Base-by-base conservation (phyloP, 352 stramenopile genomes). In the Phytophthora fragariae region DNA sequence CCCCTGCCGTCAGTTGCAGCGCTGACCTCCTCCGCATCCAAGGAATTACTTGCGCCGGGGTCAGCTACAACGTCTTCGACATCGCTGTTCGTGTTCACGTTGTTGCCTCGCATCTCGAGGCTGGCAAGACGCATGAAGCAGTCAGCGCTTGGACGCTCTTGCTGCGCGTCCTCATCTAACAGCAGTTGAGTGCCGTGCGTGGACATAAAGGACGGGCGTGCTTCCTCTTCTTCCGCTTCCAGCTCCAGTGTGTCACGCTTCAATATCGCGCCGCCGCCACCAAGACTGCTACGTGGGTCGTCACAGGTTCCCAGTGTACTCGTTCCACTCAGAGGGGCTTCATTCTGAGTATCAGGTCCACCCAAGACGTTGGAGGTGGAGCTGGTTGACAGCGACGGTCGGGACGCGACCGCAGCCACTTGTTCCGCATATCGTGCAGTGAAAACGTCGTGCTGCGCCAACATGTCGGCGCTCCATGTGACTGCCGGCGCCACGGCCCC, bases 91-190 rank as follows among this genome's bases (percentile, higher is more conserved):
- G 66, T 73, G 35, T 41, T 41, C 10, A 41, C 35, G 54, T 78
- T 75, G 59, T 70, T 72, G 31, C 66, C 80, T 44, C 86, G 81
- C 55, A 93, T 82, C 64, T 86, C 83, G 11, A 79, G 73, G 52
- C 75, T 92, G 31, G 89, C 89, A 21, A 94, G 77, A 15, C 89
- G 83, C 85, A 96, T 96, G 74, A 84, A 96, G 15, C 80, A 82
- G 50, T 96, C 89, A 11, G 87, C 83, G 53, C 84, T 96, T 9
- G 80, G 83, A 14, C 74, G 74, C 39, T 76, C 70, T 35, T 80
- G 73, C 31, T 81, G 77, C 31, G 44, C 65, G 71, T 84, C 74
- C 19, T 84, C 77, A 2, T 79, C 70, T 33, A 80, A 12, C 11
- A 78, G 31, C 11, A 80, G 64, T 21, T 76, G 75, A 19, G 81